These are phyloP conservation scores for Xylaria castorea DNA, from an alignment of 495 filamentous ascomycete genomes.

Conservation along the genomic window DNA sequence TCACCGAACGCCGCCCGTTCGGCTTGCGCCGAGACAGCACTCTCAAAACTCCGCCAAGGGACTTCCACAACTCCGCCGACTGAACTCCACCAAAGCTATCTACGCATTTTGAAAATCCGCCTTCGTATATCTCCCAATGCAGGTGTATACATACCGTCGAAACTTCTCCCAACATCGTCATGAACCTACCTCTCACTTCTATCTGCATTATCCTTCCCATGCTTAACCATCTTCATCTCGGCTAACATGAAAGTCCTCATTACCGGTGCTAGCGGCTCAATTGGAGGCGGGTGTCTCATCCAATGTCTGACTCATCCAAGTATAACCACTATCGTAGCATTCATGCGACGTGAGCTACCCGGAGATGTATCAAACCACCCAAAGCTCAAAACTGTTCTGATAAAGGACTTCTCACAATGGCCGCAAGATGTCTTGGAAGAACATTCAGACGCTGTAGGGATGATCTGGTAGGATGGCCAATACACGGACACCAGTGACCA, in stretches of 20 bases:
- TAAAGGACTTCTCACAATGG: conserved; percentile 37
- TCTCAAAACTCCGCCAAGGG: background rate
- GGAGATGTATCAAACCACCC: conserved; percentile 30
- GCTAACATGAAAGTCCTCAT: conserved; percentile 37
- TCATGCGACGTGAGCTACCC: conserved; percentile 33
- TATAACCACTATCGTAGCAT: conserved; percentile 35
- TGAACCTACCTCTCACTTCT: background rate
- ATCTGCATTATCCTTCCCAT: background rate
- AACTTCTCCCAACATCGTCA: background rate
- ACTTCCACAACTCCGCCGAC: conserved; percentile 19
- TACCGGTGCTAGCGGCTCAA: conserved; percentile 36
- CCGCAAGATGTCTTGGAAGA: conserved; percentile 31
- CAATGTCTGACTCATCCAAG: conserved; percentile 32
- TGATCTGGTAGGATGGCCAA: conserved; percentile 34
- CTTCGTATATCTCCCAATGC: background rate
- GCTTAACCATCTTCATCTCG: background rate
- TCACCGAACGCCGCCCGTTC: background rate
- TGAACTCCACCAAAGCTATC: conserved; percentile 11
- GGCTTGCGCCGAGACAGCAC: background rate
- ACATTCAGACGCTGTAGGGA: conserved; percentile 33
- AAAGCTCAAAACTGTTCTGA: conserved; percentile 30
- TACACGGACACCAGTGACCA: background rate
- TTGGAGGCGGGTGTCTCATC: conserved; percentile 34
- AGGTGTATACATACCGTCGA: background rate
- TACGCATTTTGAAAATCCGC: background rate